Conservation (phyloP, 1,284 basidiomycete genomes). For the Marasmius tenuissimus region DNA sequence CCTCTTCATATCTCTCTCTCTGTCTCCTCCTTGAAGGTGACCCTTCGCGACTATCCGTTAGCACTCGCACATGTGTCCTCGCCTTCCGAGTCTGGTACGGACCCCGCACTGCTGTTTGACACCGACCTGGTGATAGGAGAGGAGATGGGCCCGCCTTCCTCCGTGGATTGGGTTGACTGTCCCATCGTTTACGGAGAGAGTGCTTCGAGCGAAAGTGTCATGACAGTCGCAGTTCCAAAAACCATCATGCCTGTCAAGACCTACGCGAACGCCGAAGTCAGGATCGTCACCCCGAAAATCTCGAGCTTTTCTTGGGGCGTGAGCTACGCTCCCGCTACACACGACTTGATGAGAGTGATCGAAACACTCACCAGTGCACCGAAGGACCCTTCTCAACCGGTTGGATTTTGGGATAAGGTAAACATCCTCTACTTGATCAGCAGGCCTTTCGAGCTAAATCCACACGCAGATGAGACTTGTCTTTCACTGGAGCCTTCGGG, state of each 20-base stretch:
- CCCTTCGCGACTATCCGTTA: conserved; percentile 82
- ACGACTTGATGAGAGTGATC: conserved; percentile 84
- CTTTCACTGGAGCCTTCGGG: conserved; percentile 81
- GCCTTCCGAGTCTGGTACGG: conserved; percentile 29
- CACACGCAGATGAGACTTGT: conserved; percentile 69
- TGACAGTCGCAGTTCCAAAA: conserved; percentile 79
- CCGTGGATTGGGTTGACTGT: conserved; percentile 74
- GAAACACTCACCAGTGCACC: conserved; percentile 83
- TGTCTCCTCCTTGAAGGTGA: conserved; percentile 61
- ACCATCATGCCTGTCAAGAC: conserved; percentile 96
- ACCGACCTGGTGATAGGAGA: conserved; percentile 89
- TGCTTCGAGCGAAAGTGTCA: conserved; percentile 50
- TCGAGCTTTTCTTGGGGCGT: conserved; percentile 90
- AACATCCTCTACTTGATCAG: conserved; percentile 6
- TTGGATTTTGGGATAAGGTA: conserved; percentile 96
- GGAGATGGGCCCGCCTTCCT: conserved; percentile 76
- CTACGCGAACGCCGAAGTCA: conserved; percentile 79
- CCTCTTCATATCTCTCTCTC: conserved; percentile 82
- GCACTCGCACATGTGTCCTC: conserved; percentile 65
- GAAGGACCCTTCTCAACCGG: conserved; percentile 81
- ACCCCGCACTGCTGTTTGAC: conserved; percentile 64
- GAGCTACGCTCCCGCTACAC: conserved; percentile 84
- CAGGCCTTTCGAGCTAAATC: conserved; percentile 3
- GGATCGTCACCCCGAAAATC: conserved; percentile 62
- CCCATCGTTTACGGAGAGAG: conserved; percentile 59